Evolutionary conservation across 768 basidiomycete species (phyloP).

Genomic region (Lentinula lateritia): DNA sequence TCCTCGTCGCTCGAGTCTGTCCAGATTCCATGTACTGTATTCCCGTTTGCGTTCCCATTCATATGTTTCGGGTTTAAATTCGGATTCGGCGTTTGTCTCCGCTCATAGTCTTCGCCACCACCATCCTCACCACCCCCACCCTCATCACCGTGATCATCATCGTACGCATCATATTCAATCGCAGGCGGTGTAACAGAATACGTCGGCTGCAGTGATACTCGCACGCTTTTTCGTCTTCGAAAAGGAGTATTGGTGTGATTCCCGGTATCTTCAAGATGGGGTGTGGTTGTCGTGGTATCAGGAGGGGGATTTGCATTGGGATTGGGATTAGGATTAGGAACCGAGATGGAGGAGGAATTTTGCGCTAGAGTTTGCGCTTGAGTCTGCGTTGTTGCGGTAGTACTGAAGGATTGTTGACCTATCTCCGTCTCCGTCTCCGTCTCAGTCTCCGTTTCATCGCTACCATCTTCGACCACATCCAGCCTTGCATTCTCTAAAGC

Average conservation of each 20-base stretch:
- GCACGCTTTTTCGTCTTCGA: constrained; percentile 61
- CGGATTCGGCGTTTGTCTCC: no score
- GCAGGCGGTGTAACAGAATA: constrained; percentile 71
- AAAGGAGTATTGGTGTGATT: constrained; percentile 9
- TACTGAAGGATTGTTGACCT: constrained; percentile 8
- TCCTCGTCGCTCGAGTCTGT: constrained; percentile 68
- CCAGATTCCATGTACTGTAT: constrained; percentile 43
- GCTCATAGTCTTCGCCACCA: not conserved
- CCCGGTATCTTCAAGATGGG: not conserved
- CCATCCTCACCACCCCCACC: constrained; percentile 11
- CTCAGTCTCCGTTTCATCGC: constrained; percentile 4
- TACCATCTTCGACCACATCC: constrained; percentile 1
- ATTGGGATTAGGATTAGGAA: not conserved
- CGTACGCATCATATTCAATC: constrained; percentile 41
- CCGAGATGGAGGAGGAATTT: not conserved
- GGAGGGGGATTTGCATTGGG: constrained; percentile 2
- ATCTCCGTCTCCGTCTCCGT: not conserved
- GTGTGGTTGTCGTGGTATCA: constrained; percentile 10
- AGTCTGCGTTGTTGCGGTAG: not conserved
- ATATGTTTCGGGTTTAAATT: no score
- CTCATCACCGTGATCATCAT: constrained; percentile 18
- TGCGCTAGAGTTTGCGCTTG: not conserved
- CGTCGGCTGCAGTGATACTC: constrained; percentile 72
- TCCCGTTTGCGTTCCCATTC: not conserved
- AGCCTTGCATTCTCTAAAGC: not conserved